Base-by-base conservation (phyloP, 768 basidiomycete species). In the Lentinula sp. region DNA sequence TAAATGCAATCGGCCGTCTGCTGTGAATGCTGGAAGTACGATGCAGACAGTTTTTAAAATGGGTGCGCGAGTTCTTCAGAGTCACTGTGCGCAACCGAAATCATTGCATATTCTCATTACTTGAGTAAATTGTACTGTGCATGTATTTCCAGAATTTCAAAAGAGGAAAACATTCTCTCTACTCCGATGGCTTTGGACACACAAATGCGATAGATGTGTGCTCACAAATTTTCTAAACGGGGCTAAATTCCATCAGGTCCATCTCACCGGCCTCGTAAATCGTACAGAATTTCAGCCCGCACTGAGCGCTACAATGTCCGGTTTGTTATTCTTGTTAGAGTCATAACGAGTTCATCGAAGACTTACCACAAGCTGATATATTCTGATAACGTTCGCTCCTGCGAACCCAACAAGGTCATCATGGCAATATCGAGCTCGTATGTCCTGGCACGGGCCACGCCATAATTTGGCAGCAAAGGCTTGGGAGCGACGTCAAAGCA, bases 381-480 rank as follows among this genome's bases (percentile, higher is more conserved):
- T 4, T 80, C 74, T 2, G 74, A 62, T 10, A 82, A 53, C 0
- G 74, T 75, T 5, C 81, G 75, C 61, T 80, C 80, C 63, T 76
- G 71, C 5, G 71, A 66, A 50, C 82, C 80, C 13, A 76, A 64
- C 16, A 72, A 32, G 15, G 66, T 48, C 74, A 80, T 75, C 80
- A 83, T 80, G 58, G 72, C 74, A 40, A 82, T 53, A 57, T 83
- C 82, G 54, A 75, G 74, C 35, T 76, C 67, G 62, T 82, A 81
- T 28, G 69, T 69, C 4, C 75, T 67, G 37, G 75, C 67, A 46
- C 69, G 70, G 2, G 78, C 80, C 4, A 74, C 71, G 16, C 79
- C 80, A 57, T 75, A 81, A 65, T 81, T 82, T 5, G 80, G 73
- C 2, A 82, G 70, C 53, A 84, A 67, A 0, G 79, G 81, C 56